Evolutionary conservation across 768 basidiomycete species (phyloP).

Genomic region (Mycena filopes): DNA sequence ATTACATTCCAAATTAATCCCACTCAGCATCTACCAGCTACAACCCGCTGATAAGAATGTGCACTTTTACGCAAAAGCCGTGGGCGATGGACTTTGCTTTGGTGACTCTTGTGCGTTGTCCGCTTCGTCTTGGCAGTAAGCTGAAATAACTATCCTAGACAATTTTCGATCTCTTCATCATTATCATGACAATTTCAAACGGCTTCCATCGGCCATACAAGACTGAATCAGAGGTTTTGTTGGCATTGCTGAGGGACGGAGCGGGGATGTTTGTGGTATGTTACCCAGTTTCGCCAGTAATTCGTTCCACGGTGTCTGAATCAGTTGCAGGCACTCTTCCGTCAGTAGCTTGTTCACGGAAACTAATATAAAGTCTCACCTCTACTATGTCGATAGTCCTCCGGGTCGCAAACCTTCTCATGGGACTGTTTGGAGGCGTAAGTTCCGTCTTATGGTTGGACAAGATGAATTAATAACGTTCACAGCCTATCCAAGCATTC

Average conservation of each 20-base stretch:
- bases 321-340: neutral
- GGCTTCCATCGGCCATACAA: slow-evolving; percentile 11
- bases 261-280: slow-evolving; percentile 6
- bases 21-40: neutral
- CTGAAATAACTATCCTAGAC: neutral
- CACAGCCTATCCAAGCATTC: neutral
- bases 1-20: too few species aligned
- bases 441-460: neutral
- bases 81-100: slow-evolving; percentile 1
- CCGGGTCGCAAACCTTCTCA: neutral
- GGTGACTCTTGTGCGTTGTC: neutral
- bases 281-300: neutral
- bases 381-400: neutral
- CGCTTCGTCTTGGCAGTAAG: neutral
- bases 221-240: slow-evolving; percentile 4
- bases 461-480: neutral
- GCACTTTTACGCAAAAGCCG: neutral
- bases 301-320: neutral
- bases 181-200: neutral
- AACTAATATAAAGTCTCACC: too few species aligned
- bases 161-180: slow-evolving; percentile 9
- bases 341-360: too few species aligned
- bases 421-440: neutral
- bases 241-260: slow-evolving; percentile 2
- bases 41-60: neutral